These are phyloP conservation scores for Boletus sp. DNA, from an alignment of 1,284 basidiomycete species.

Conservation along the genomic window DNA sequence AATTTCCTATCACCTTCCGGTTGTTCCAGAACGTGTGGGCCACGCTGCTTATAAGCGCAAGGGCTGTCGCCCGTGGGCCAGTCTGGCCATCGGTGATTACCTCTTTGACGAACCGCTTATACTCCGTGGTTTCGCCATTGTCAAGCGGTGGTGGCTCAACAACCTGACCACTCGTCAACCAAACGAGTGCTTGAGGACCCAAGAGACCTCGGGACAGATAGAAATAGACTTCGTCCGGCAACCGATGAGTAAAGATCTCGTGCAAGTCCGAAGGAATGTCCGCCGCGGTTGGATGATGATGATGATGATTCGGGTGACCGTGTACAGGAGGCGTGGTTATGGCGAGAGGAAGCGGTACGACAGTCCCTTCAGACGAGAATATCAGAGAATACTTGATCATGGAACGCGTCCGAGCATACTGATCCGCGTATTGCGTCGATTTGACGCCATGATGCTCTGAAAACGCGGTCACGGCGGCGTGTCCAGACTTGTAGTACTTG, in stretches of 20 bases:
- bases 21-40: slow-evolving; percentile 77
- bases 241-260: slow-evolving; percentile 91
- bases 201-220: slow-evolving; percentile 92
- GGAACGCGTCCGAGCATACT: slow-evolving; percentile 85
- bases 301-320: slow-evolving; percentile 50
- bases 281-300: slow-evolving; percentile 70
- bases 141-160: slow-evolving; percentile 89
- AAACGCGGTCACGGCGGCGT: slow-evolving; percentile 75
- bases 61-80: slow-evolving; percentile 85
- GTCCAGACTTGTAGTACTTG: slow-evolving; percentile 84
- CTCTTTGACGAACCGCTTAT: slow-evolving; percentile 91
- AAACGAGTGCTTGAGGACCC: slow-evolving; percentile 83
- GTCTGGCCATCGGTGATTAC: slow-evolving; percentile 91
- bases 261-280: slow-evolving; percentile 92
- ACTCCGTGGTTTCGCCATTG: slow-evolving; percentile 93
- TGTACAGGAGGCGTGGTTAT: slow-evolving; percentile 50
- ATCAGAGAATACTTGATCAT: slow-evolving; percentile 94
- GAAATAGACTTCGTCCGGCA: slow-evolving; percentile 96
- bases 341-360: slow-evolving; percentile 84
- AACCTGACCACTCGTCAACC: slow-evolving; percentile 84
- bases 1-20: slow-evolving; percentile 64
- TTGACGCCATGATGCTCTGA: slow-evolving; percentile 77
- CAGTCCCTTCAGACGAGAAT: slow-evolving; percentile 85
- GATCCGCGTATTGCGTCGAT: slow-evolving; percentile 74
- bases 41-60: slow-evolving; percentile 80